phyloP scores from a whole-genome alignment of 108 stramenopile species.

The Skeletonema tropicum region DNA sequence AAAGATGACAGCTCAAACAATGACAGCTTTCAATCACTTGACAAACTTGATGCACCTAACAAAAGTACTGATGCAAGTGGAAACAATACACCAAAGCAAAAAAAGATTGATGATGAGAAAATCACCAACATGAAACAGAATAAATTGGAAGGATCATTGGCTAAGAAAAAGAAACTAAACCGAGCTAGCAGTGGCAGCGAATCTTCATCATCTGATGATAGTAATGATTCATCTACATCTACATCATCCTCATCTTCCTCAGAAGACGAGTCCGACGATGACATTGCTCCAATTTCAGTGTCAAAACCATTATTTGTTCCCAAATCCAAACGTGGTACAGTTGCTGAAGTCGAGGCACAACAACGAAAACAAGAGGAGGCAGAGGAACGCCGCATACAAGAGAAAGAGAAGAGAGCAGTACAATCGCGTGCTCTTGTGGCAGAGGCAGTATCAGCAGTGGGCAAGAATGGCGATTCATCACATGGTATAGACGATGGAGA shows the following conservation, averaged over 20 bases:
- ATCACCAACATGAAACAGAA: not conserved
- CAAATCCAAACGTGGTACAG: conserved; percentile 65
- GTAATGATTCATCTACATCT: conserved; percentile 28
- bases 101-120: conserved; percentile 22
- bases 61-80: not conserved
- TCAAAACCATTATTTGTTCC: conserved; percentile 82
- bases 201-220: conserved; percentile 38
- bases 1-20: not conserved
- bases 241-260: conserved; percentile 47
- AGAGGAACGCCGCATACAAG: conserved; percentile 36
- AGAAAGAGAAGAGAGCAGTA: conserved; percentile 59
- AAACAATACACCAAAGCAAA: not conserved
- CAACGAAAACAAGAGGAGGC: conserved; percentile 60
- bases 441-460: conserved; percentile 44
- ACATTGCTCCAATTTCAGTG: conserved; percentile 38
- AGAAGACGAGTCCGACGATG: conserved; percentile 20
- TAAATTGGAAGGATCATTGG: not conserved
- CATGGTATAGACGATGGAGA: conserved; percentile 48
- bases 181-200: not conserved
- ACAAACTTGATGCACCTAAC: not conserved
- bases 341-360: conserved; percentile 55
- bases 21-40: not conserved
- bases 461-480: conserved; percentile 7
- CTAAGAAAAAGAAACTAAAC: not conserved
- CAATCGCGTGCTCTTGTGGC: conserved; percentile 85